Evolutionary conservation across 2,329 filamentous ascomycete genomes (phyloP).

Genomic region (Cladosporium sphaerospermum): DNA sequence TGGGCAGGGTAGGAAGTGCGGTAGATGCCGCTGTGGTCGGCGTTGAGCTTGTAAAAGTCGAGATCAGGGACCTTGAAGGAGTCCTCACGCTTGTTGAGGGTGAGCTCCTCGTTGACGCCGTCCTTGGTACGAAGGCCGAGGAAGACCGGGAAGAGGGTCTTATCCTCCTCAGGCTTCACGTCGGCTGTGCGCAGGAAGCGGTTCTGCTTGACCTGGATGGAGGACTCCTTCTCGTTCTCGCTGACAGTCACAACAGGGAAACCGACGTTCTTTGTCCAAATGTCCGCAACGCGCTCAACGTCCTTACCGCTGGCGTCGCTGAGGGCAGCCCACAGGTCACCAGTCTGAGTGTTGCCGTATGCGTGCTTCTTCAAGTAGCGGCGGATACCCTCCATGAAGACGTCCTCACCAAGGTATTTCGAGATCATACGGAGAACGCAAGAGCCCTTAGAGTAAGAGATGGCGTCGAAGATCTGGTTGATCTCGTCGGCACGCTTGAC

Average conservation of each 20-base stretch:
- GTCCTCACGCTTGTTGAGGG: slow-evolving; percentile 65
- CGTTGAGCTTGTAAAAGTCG: slow-evolving; percentile 95
- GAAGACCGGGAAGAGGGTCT: slow-evolving; percentile 83
- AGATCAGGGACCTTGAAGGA: slow-evolving; percentile 70
- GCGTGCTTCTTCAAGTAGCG: slow-evolving; percentile 92
- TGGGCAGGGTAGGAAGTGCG: slow-evolving; percentile 81
- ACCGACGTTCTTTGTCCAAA: slow-evolving; percentile 95
- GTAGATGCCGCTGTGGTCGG: slow-evolving; percentile 89
- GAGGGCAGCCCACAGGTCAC: slow-evolving; percentile 83
- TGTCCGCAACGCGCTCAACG: slow-evolving; percentile 82
- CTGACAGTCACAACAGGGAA: slow-evolving; percentile 86
- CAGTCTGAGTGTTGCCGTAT: slow-evolving; percentile 90
- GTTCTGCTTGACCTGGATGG: slow-evolving; percentile 87
- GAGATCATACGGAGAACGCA: slow-evolving; percentile 97
- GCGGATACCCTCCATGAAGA: slow-evolving; percentile 86
- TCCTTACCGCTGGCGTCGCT: slow-evolving; percentile 86
- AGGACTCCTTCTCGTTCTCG: slow-evolving; percentile 62
- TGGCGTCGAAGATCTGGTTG: slow-evolving; percentile 97
- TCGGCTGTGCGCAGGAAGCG: slow-evolving; percentile 89
- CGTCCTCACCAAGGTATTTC: slow-evolving; percentile 85
- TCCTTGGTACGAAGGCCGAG: slow-evolving; percentile 76
- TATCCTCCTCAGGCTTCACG: slow-evolving; percentile 86
- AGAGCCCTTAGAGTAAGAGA: slow-evolving; percentile 95
- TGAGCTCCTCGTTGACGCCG: slow-evolving; percentile 72
- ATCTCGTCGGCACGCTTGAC: slow-evolving; percentile 94